Evolutionary conservation across 2,329 filamentous ascomycete genomes (phyloP).

Genomic region (Monosporascus sp.): DNA sequence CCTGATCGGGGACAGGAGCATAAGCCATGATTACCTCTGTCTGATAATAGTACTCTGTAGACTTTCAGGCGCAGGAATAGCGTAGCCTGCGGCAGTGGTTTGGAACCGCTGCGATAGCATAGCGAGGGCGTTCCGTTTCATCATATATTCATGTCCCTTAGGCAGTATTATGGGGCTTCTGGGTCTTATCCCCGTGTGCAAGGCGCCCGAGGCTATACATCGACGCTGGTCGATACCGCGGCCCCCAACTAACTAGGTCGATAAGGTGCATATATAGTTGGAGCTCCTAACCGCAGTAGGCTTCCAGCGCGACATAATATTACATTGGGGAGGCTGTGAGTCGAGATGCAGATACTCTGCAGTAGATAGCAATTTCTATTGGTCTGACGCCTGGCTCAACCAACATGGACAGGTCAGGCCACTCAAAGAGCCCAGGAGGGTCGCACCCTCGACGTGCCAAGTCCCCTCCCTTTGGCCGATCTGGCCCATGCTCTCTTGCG

Average conservation of each 20-base stretch:
- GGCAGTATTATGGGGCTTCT: not conserved
- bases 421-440: not conserved
- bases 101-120: not conserved
- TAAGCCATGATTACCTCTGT: not conserved
- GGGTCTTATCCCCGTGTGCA: not conserved
- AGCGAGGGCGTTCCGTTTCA: not conserved
- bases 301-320: no score
- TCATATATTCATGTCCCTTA: not conserved
- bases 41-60: not conserved
- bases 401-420: not conserved
- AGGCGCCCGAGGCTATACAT: not conserved
- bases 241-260: no score
- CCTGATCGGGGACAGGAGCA: slow-evolving; percentile 1
- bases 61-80: not conserved
- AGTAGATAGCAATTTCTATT: no score
- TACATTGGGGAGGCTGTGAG: no score
- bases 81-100: not conserved
- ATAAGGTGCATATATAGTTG: no score
- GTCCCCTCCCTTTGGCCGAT: not conserved
- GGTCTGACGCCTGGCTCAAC: not conserved
- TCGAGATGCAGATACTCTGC: no score
- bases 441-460: not conserved
- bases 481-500: not conserved
- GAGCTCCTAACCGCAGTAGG: no score
- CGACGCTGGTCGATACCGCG: no score